Evolutionary conservation across 495 filamentous ascomycete genomes (phyloP).

Genomic region (Pyrenula aspistea): DNA sequence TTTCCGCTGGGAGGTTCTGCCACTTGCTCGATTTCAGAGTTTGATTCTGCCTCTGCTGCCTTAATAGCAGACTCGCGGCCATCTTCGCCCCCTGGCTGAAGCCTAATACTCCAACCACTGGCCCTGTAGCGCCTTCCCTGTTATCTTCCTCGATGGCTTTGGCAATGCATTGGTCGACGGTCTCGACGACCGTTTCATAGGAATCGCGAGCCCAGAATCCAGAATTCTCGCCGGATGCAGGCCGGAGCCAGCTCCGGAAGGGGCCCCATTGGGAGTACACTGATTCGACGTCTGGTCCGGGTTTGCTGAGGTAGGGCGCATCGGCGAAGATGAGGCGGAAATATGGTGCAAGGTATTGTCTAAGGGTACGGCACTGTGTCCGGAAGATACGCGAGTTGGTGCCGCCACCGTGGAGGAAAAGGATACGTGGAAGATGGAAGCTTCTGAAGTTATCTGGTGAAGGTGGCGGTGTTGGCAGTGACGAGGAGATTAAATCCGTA

Average conservation of each 20-base stretch:
- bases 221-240: slow-evolving; percentile 34
- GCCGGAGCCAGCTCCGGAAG: slow-evolving; percentile 44
- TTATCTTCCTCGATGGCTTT: slow-evolving; percentile 19
- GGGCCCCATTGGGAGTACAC: slow-evolving; percentile 38
- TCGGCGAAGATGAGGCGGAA: slow-evolving; percentile 20
- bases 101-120: slow-evolving; percentile 37
- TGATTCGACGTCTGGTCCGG: slow-evolving; percentile 25
- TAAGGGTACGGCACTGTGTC: slow-evolving; percentile 10
- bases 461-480: too few species aligned
- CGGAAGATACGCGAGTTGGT: slow-evolving; percentile 12
- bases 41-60: slow-evolving; percentile 1
- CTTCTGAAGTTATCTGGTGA: too few species aligned
- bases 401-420: slow-evolving; percentile 16
- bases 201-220: slow-evolving; percentile 9
- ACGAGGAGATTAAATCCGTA: too few species aligned
- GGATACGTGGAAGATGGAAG: slow-evolving; percentile 13
- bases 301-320: slow-evolving; percentile 14
- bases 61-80: slow-evolving; percentile 1
- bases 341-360: slow-evolving; percentile 6
- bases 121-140: slow-evolving; percentile 26
- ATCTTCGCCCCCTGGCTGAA: slow-evolving; percentile 9
- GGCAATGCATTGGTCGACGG: neutral
- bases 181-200: neutral
- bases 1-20: slow-evolving; percentile 20
- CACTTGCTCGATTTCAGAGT: neutral